These are phyloP conservation scores for Xerocomellus chrysenteron DNA, from an alignment of 768 basidiomycete species.

Conservation along the genomic window DNA sequence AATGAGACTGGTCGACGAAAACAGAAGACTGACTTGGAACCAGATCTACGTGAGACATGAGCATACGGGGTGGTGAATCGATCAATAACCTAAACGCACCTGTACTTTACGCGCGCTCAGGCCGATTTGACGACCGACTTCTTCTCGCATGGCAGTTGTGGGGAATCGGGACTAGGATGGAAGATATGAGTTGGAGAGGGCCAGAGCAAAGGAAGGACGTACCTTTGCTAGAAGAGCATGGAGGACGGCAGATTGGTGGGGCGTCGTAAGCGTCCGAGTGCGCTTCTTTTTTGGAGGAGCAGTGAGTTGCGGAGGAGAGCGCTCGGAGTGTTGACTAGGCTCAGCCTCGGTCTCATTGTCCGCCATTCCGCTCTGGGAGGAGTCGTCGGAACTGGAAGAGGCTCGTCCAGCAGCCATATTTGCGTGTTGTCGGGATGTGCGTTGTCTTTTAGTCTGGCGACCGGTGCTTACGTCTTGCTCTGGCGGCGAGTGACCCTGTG, in stretches of 20 bases:
- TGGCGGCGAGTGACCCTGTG: slow-evolving; percentile 15
- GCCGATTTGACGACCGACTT: slow-evolving; percentile 85
- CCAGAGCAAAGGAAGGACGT: slow-evolving; percentile 12
- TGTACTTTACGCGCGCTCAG: slow-evolving; percentile 88
- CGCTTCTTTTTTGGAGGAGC: slow-evolving; percentile 57
- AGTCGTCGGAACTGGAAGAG: slow-evolving; percentile 36
- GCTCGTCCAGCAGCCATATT: slow-evolving; percentile 26
- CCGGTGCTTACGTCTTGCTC: slow-evolving; percentile 21
- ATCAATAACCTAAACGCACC: slow-evolving; percentile 44
- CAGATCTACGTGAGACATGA: slow-evolving; percentile 58
- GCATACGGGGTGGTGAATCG: slow-evolving; percentile 4
- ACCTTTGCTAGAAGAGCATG: slow-evolving; percentile 87
- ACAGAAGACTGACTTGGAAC: slow-evolving; percentile 64
- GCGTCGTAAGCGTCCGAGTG: slow-evolving; percentile 84
- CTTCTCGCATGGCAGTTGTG: slow-evolving; percentile 83
- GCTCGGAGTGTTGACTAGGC: slow-evolving; percentile 42
- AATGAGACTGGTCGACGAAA: background rate
- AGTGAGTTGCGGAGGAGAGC: slow-evolving; percentile 31
- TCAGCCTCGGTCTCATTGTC: slow-evolving; percentile 57
- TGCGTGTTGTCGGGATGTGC: background rate
- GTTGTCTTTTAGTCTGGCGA: slow-evolving; percentile 23
- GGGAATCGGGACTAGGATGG: slow-evolving; percentile 76
- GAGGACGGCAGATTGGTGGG: slow-evolving; percentile 85
- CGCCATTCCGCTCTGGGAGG: slow-evolving; percentile 56
- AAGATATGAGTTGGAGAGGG: background rate